Base-by-base conservation (phyloP, 192 early-diverging fungal genomes). In the Coemansia sp. region DNA sequence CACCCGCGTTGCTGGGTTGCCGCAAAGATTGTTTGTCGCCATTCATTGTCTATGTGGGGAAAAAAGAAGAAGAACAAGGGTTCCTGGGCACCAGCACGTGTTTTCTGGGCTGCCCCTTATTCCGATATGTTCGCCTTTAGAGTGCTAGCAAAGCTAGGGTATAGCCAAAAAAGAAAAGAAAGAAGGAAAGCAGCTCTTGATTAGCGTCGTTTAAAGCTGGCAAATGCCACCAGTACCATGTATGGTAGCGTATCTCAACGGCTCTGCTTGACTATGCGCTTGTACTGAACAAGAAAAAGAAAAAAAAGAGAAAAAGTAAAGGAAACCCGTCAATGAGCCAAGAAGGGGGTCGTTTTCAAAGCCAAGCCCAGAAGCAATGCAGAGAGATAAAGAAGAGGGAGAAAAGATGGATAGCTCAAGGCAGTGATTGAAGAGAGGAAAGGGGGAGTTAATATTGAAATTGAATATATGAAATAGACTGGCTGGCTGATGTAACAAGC, bases 1-100 rank as follows among this genome's bases (percentile, higher is more conserved):
- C 59, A 52, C 58, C 61, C 41, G 74, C 58, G 41, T 67, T 54
- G 41, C 51, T 43, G 43, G 67, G 36, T 49, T 72, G 74, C 39
- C 60, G 70, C 67, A 77, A 32, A n/a, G 48, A 46, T 66, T 69
- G 74, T 64, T 82, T 82, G 39, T 68, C 71, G 54, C 63, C 59
- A 11, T 62, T 57, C 80, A 82, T 82, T 68, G 59, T 68, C 48
- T 42, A 13, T 8, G 32, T 4, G 32, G 32, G 32, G 4, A 32
- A 32, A 32, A 32, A 32, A 32, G 32, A 32, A 32, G 32, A 32
- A 32, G 32, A 32, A 32, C 18, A 11, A 62, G 61, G 61, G 41
- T 62, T 58, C 48, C 40, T 49, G 15, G 36, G 13, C 11, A 18
- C 21, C 41, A 62, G 43, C 42, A 42, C 43, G 61, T 62, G 61